Percentiles rank a stretch among this genome's conserved stretches.
These are phyloP conservation scores for Tetrapisispora iriomotensis DNA, from an alignment of 805 yeast genomes.

Conservation along the genomic window DNA sequence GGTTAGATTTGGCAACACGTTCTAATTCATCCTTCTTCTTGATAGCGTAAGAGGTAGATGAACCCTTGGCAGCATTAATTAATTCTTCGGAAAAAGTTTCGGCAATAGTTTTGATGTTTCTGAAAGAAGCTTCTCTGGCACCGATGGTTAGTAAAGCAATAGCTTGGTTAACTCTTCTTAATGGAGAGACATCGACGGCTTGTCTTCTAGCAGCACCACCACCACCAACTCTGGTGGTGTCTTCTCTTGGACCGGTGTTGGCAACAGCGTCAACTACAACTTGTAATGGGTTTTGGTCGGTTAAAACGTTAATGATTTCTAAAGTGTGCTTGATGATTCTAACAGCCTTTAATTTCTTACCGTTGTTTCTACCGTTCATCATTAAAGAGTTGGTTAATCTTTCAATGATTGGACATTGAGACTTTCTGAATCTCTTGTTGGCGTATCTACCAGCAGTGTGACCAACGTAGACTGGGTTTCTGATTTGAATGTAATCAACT, in stretches of 20 bases:
- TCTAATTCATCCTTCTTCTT: conserved; percentile 99
- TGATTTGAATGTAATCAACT: conserved; percentile 96
- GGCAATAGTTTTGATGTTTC: conserved; percentile 99
- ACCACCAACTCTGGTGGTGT: conserved; percentile 99
- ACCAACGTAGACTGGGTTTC: conserved; percentile 93
- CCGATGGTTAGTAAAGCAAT: conserved; percentile 96
- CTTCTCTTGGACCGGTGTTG: conserved; percentile 99
- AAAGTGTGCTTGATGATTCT: conserved; percentile 99
- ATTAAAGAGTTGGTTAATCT: conserved; percentile 98
- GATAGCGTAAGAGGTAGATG: conserved; percentile 99
- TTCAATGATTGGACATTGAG: conserved; percentile 98
- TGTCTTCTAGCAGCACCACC: conserved; percentile 99
- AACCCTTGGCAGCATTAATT: conserved; percentile 99
- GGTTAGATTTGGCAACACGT: conserved; percentile 99
- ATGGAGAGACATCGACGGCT: conserved; percentile 99
- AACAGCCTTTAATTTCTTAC: conserved; percentile 99
- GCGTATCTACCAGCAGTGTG: conserved; percentile 99
- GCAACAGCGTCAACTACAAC: conserved; percentile 97
- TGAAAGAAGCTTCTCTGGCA: conserved; percentile 99
- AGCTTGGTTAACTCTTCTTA: conserved; percentile 99
- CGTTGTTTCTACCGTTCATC: conserved; percentile 99
- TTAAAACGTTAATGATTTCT: conserved; percentile 93
- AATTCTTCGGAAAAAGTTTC: conserved; percentile 99
- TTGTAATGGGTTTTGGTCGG: conserved; percentile 99
- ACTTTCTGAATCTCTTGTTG: conserved; percentile 98